Conservation (phyloP, 768 basidiomycete genomes). For the Collybiopsis luxurians region DNA sequence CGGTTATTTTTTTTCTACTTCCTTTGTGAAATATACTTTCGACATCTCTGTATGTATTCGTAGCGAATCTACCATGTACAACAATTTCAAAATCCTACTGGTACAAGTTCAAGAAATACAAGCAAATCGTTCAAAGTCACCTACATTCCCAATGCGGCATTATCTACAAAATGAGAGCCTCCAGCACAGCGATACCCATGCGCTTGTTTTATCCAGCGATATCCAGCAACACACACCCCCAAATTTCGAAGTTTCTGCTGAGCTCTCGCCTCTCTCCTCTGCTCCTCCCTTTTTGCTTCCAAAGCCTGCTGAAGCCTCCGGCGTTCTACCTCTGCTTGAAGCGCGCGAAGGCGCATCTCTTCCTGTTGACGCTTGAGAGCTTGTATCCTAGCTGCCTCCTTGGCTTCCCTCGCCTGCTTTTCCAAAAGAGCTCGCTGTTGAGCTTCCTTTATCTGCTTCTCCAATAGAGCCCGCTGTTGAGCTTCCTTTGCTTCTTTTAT, state of each 20-base stretch:
- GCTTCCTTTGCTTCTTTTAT: slow-evolving; percentile 11
- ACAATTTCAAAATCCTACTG: too few relatives aligned
- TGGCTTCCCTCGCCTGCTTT: slow-evolving; percentile 10
- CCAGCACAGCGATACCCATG: slow-evolving; percentile 46
- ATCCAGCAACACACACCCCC: slow-evolving; percentile 51
- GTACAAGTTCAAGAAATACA: too few relatives aligned
- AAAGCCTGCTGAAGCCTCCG: slow-evolving; percentile 18
- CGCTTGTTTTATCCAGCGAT: slow-evolving; percentile 37
- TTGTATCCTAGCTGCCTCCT: slow-evolving; percentile 8
- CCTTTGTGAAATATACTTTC: too few relatives aligned
- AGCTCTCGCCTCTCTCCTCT: slow-evolving; percentile 38
- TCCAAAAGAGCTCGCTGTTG: slow-evolving; percentile 12
- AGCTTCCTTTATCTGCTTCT: slow-evolving; percentile 9
- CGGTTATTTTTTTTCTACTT: too few relatives aligned
- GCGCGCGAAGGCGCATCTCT: slow-evolving; percentile 18
- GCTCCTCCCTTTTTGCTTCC: slow-evolving; percentile 14
- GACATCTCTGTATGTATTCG: too few relatives aligned
- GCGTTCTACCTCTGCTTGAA: slow-evolving; percentile 17
- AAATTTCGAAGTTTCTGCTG: slow-evolving; percentile 41
- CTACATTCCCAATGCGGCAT: slow-evolving; percentile 9
- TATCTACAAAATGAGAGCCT: slow-evolving; percentile 37
- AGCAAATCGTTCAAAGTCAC: too few relatives aligned
- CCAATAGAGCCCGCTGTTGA: slow-evolving; percentile 12
- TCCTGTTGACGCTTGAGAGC: slow-evolving; percentile 19
- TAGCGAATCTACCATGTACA: too few relatives aligned